Evolutionary conservation across 2,329 filamentous ascomycete genomes (phyloP).

Genomic region (Neonectria ditissima): DNA sequence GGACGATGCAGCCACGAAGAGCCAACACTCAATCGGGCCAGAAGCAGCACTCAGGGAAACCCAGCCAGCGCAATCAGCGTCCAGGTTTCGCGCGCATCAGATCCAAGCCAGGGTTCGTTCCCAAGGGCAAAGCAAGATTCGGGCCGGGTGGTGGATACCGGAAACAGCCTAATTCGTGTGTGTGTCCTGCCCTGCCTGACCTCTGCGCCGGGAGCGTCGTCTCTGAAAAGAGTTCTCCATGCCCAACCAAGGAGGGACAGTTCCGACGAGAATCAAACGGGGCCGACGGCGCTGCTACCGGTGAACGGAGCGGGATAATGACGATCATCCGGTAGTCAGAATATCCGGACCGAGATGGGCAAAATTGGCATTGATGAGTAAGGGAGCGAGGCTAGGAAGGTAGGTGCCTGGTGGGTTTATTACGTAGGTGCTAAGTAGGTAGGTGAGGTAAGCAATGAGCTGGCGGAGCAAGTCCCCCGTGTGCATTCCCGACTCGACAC

Average conservation of each 20-base stretch:
- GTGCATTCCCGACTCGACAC: background rate
- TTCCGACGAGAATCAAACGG: slow-evolving; percentile 1
- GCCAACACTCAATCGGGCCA: too few species aligned
- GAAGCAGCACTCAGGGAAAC: too few species aligned
- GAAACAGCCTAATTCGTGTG: slow-evolving; percentile 10
- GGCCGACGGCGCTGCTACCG: background rate
- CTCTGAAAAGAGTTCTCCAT: slow-evolving; percentile 3
- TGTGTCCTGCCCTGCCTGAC: too few species aligned
- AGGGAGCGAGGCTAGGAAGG: background rate
- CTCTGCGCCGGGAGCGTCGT: slow-evolving; percentile 17
- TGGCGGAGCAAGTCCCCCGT: background rate
- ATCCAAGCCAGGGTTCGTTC: too few species aligned
- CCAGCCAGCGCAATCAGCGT: too few species aligned
- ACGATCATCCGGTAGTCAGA: background rate
- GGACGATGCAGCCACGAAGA: background rate
- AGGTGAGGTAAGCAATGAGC: too few species aligned
- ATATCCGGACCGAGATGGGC: background rate
- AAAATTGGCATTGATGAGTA: background rate
- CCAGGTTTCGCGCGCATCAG: too few species aligned
- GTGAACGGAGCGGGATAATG: background rate
- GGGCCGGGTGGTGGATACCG: slow-evolving; percentile 7
- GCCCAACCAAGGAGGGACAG: slow-evolving; percentile 1
- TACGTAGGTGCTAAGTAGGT: too few species aligned
- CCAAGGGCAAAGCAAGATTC: slow-evolving; percentile 4
- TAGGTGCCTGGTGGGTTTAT: too few species aligned